Evolutionary conservation across 805 yeast species (phyloP), one percentile per base, ranked within the genome.

Genomic region (Cyberlindnera samutprakarnensis): DNA sequence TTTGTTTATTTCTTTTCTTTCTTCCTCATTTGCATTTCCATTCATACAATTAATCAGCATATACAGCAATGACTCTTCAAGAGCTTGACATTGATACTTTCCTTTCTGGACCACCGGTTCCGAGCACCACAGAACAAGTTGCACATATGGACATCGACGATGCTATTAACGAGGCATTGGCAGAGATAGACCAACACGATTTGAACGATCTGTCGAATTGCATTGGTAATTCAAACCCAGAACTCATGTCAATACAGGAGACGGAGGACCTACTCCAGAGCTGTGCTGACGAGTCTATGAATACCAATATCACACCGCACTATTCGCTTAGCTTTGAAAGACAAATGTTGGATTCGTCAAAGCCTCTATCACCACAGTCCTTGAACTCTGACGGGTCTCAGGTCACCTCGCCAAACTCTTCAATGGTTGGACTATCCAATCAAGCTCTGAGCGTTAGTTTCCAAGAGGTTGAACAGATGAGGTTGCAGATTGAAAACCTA

Each of bases 341-440:
- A 9, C 11, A 11, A 19, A 9, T 19, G 22, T 19, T 19, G 11
- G 11, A 24, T 14, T 14, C 13, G 11, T 15, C 11, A 13, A 33
- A 39, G 23, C 50, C 51, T n/a, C 40, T 59, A 18, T 53, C 64
- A 7, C 66, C 66, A 4, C 62, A 48, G 16, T 60, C 65, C 2
- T 35, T 60, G 18, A 44, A 58, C 10, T 58, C 65, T 8, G 53
- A 44, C 37, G 46, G 41, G 13, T 46, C 50, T 9, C 41, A 25
- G 19, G 21, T 35, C 14, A 37, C 35, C 11, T 42, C 53, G 11
- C 53, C 53, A 31, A 30, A 20, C n/a, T n/a, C n/a, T n/a, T n/a
- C n/a, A n/a, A n/a, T n/a, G n/a, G n/a, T n/a, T n/a, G n/a, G n/a
- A n/a, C n/a, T n/a, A n/a, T n/a, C n/a, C n/a, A n/a, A n/a, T n/a